These are phyloP conservation scores for Cercospora janseana DNA, from an alignment of 2,329 filamentous ascomycete species.

Conservation along the genomic window DNA sequence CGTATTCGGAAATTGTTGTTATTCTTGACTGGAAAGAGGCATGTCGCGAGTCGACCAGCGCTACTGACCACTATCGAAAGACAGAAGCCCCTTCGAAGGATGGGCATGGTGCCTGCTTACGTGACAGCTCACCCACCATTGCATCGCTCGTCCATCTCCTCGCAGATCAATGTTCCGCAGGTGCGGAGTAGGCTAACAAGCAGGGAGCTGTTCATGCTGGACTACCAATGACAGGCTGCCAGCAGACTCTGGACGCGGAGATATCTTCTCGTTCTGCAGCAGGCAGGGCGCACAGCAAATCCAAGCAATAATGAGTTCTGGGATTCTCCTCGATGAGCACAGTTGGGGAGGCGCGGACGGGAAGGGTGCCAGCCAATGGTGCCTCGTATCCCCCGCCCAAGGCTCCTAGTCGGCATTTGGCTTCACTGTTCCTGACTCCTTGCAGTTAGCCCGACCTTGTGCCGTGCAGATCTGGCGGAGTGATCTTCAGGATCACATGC, in stretches of 20 bases:
- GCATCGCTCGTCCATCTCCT: too few species aligned
- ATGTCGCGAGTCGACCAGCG: neutral
- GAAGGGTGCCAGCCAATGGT: constrained; percentile 8
- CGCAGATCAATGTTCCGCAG: too few species aligned
- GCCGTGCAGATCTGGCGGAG: neutral
- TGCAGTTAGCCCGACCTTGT: constrained; percentile 13
- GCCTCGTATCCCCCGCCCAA: too few species aligned
- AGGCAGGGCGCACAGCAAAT: constrained; percentile 4
- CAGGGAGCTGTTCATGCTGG: neutral
- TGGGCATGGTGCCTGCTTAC: too few species aligned
- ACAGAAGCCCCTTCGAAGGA: too few species aligned
- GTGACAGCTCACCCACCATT: too few species aligned
- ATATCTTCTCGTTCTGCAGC: constrained; percentile 10
- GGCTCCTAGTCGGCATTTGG: neutral
- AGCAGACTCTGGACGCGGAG: neutral
- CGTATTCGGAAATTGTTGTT: constrained; percentile 11
- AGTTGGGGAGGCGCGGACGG: constrained; percentile 1
- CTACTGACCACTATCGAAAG: neutral
- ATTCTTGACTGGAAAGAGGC: constrained; percentile 4
- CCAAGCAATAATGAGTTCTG: neutral
- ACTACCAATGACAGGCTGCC: constrained; percentile 1
- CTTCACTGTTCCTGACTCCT: constrained; percentile 15
- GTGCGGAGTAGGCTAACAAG: neutral
- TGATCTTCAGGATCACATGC: constrained; percentile 9
- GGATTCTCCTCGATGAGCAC: constrained; percentile 13